Percentiles rank a stretch among this genome's conserved stretches.
Conservation (phyloP, 306 rosid genomes). For the Elaeagnus macrophylla region DNA sequence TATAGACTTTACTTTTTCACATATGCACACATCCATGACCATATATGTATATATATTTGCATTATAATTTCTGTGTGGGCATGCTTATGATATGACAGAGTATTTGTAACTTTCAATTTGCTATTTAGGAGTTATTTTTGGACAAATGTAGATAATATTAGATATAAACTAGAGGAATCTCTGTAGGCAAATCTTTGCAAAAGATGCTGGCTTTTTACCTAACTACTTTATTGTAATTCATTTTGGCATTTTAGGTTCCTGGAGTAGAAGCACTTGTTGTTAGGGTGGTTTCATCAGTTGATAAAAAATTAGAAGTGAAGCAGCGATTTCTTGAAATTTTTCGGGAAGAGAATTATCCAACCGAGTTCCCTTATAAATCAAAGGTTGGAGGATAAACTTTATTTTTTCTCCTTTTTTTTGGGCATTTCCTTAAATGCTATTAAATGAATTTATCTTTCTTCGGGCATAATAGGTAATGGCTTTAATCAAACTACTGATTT, state of each 20-base stretch:
- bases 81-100: no score
- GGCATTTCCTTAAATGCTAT: neutral
- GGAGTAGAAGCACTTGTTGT: conserved; percentile 83
- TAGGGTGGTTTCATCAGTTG: conserved; percentile 94
- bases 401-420: neutral
- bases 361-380: conserved; percentile 91
- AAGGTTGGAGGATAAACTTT: conserved; percentile 43
- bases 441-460: neutral
- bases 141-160: no score
- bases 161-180: no score
- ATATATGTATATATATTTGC: no score
- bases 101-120: no score
- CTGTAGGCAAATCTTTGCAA: no score
- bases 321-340: conserved; percentile 86
- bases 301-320: conserved; percentile 95
- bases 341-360: conserved; percentile 95
- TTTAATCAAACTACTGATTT: conserved; percentile 5
- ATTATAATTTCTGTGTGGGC: no score
- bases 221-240: no score
- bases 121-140: no score
- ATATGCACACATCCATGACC: no score
- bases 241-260: conserved; percentile 57
- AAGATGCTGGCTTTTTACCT: no score
- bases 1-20: no score
- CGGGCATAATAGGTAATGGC: neutral